phyloP scores from a whole-genome alignment of 305 asterid genomes.

The Solanum hybrid region DNA sequence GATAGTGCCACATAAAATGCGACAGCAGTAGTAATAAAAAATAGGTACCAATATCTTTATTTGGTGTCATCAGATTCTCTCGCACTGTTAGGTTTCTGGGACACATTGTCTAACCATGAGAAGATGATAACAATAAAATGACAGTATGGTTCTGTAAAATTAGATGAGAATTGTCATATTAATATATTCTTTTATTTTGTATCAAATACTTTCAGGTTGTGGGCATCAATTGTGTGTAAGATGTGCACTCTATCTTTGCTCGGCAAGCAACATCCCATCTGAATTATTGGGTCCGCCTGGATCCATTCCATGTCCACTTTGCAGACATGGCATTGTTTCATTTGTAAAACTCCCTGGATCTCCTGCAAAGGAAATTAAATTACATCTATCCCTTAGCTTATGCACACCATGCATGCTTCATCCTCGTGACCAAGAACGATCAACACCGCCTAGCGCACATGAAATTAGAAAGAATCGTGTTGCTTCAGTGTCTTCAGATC shows the following conservation, averaged over 20 bases:
- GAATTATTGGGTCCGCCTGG: constrained; percentile 46
- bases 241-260: constrained; percentile 61
- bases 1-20: neutral
- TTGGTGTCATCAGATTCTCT: neutral
- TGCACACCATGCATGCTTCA: constrained; percentile 84
- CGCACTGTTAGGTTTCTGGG: neutral
- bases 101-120: neutral
- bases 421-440: constrained; percentile 49
- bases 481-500: constrained; percentile 50
- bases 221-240: constrained; percentile 48
- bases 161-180: neutral
- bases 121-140: neutral
- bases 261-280: constrained; percentile 40
- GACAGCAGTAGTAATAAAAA: neutral
- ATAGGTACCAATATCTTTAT: neutral
- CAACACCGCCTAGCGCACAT: constrained; percentile 40
- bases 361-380: constrained; percentile 41
- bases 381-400: constrained; percentile 48
- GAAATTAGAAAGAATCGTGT: constrained; percentile 47
- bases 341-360: constrained; percentile 51
- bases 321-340: constrained; percentile 58
- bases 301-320: constrained; percentile 77
- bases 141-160: neutral
- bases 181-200: neutral
- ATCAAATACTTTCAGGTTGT: constrained; percentile 40